A percentile compares a stretch with the other conserved stretches of the same genome.
phyloP scores from a whole-genome alignment of 2,329 filamentous ascomycete species.

The Fusarium sp. region DNA sequence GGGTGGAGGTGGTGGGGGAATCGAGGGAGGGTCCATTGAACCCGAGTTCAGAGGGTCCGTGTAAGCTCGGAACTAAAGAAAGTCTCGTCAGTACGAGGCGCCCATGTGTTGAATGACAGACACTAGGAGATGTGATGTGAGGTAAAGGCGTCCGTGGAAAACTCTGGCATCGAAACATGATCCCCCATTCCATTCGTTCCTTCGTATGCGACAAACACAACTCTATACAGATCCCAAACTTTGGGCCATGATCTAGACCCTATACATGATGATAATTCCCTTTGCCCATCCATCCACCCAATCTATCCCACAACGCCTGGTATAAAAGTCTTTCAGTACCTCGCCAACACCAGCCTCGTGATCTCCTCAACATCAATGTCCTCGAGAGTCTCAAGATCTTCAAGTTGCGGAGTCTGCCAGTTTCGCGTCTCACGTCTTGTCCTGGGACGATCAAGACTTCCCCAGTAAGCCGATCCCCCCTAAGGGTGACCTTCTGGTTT shows the following conservation, averaged over 20 bases:
- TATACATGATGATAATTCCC: conserved; percentile 40
- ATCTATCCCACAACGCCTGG: conserved; percentile 43
- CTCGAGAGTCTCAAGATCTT: conserved; percentile 48
- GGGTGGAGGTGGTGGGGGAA: conserved; percentile 70
- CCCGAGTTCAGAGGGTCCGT: conserved; percentile 64
- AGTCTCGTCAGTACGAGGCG: conserved; percentile 40
- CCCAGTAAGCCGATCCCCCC: conserved; percentile 32
- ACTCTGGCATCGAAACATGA: conserved; percentile 47
- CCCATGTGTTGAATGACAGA: conserved; percentile 32
- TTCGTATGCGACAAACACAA: conserved; percentile 37
- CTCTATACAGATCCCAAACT: conserved; percentile 36
- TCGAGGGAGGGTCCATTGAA: conserved; percentile 68
- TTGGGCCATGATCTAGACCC: conserved; percentile 2
- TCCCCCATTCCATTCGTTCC: conserved; percentile 34
- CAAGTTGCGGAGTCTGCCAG: conserved; percentile 18
- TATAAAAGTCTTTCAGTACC: conserved; percentile 41
- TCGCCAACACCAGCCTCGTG: conserved; percentile 41
- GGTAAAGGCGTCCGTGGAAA: conserved; percentile 43
- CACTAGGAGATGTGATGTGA: conserved; percentile 44
- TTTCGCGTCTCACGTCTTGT: conserved; percentile 18
- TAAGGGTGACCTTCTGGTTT: conserved; percentile 38
- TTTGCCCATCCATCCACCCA: conserved; percentile 30
- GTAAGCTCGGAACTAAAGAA: conserved; percentile 67
- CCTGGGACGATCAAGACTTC: conserved; percentile 29
- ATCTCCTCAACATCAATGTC: conserved; percentile 47